These are phyloP conservation scores for Nicotiana tomentosiformis DNA, from an alignment of 257 asterid genomes.

Conservation along the genomic window DNA sequence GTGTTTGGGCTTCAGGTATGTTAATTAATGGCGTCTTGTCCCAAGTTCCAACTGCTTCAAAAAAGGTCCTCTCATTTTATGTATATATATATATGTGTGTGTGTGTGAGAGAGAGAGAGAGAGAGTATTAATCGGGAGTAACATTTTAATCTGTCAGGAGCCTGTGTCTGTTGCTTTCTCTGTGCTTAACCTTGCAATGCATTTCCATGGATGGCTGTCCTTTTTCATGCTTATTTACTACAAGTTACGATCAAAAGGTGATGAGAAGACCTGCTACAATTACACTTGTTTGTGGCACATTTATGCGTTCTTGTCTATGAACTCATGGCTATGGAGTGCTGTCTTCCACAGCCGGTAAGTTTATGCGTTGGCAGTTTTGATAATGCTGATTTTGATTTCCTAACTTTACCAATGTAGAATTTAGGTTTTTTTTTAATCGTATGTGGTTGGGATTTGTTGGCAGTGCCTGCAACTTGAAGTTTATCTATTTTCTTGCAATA, in stretches of 20 bases:
- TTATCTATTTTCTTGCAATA: not conserved
- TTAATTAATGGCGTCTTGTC: not conserved
- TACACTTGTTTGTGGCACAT: constrained; percentile 78
- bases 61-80: not conserved
- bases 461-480: not conserved
- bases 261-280: constrained; percentile 56
- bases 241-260: constrained; percentile 53
- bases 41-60: not conserved
- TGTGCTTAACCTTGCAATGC: constrained; percentile 77
- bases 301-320: constrained; percentile 70
- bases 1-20: constrained; percentile 67
- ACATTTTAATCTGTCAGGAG: constrained; percentile 40
- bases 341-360: constrained; percentile 77
- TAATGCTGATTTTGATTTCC: not conserved
- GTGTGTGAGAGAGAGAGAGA: too few relatives aligned
- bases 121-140: not conserved
- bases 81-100: not conserved
- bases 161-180: constrained; percentile 89
- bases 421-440: not conserved
- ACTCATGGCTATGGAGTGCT: constrained; percentile 84
- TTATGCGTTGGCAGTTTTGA: not conserved
- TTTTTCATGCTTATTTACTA: constrained; percentile 31
- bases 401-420: not conserved
- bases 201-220: constrained; percentile 90
- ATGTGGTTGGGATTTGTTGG: not conserved